phyloP scores from a whole-genome alignment of 225 moss, liverwort and hornwort genomes.

The Climacium dendroides region DNA sequence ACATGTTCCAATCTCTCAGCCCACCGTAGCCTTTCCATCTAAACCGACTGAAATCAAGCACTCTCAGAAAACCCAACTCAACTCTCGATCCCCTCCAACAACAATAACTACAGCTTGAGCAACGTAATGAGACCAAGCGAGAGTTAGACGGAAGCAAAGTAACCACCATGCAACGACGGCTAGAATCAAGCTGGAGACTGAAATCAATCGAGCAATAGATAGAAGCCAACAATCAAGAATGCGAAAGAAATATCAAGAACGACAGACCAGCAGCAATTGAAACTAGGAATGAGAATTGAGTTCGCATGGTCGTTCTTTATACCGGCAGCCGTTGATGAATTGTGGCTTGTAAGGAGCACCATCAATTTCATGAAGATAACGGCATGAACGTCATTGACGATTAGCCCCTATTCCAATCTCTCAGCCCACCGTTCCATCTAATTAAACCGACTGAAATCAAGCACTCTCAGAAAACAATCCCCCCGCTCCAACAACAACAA shows the following conservation, averaged over 20 bases:
- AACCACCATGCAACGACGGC: background rate
- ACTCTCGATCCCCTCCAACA: too few species aligned
- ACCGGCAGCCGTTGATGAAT: background rate
- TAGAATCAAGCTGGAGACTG: background rate
- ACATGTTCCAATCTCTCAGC: background rate
- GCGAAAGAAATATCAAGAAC: background rate
- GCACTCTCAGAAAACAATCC: too few species aligned
- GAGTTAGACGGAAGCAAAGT: background rate
- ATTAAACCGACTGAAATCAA: too few species aligned
- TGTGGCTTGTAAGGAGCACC: background rate
- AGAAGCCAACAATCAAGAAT: background rate
- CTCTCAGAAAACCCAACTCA: too few species aligned
- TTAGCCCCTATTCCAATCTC: too few species aligned
- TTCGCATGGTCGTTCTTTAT: background rate
- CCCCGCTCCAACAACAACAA: too few species aligned
- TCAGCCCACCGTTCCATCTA: too few species aligned
- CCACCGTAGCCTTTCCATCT: background rate
- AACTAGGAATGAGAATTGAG: background rate
- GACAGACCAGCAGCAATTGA: background rate
- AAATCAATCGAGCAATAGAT: background rate
- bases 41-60: background rate
- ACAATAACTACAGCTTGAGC: background rate
- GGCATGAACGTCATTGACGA: background rate
- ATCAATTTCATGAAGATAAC: background rate
- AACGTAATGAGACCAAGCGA: background rate